These are phyloP conservation scores for Mycena filopes DNA, from an alignment of 768 basidiomycete genomes.

Conservation along the genomic window DNA sequence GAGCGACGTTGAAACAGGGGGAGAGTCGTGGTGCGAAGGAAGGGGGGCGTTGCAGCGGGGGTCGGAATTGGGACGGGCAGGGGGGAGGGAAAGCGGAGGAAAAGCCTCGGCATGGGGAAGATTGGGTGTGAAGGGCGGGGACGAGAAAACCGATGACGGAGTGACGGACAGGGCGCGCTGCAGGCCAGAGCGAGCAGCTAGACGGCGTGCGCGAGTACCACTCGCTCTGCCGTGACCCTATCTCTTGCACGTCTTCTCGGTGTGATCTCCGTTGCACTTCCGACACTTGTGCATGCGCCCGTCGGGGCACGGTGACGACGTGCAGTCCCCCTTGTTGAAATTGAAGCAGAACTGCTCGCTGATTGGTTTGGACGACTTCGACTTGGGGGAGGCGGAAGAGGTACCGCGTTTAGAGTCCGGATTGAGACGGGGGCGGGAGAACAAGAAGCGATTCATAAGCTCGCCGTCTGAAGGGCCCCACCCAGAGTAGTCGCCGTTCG, in stretches of 20 bases:
- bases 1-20: not conserved
- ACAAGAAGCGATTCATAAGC: not conserved
- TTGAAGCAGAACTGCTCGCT: not conserved
- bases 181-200: not conserved
- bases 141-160: not conserved
- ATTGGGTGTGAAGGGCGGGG: not conserved
- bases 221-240: not conserved
- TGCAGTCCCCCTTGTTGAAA: not conserved
- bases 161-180: not conserved
- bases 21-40: not conserved
- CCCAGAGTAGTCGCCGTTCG: not conserved
- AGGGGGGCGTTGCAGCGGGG: slow-evolving; percentile 24
- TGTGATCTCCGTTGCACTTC: not conserved
- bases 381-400: not conserved
- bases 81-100: slow-evolving; percentile 19
- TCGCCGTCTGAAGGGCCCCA: not conserved
- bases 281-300: not conserved
- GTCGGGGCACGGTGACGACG: not conserved
- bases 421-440: not conserved
- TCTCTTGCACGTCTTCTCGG: not conserved
- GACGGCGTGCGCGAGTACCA: not conserved
- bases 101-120: slow-evolving; percentile 5
- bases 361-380: not conserved
- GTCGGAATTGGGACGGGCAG: slow-evolving; percentile 39
- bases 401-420: not conserved